phyloP scores from a whole-genome alignment of 371 early-diverging fungal genomes.

The Sporodiniella umbellata region DNA sequence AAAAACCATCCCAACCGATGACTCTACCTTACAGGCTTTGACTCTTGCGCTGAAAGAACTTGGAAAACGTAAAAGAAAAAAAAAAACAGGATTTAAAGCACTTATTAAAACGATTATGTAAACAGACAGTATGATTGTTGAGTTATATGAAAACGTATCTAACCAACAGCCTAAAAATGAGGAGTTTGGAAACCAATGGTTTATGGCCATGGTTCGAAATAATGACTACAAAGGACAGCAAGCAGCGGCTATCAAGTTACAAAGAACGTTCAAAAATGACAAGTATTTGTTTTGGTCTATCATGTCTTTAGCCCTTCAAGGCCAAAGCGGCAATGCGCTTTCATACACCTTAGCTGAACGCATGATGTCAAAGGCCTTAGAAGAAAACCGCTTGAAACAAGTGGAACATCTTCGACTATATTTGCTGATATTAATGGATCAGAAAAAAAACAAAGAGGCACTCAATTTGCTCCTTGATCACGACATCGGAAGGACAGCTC shows the following conservation, averaged over 20 bases:
- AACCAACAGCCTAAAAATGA: conserved; percentile 66
- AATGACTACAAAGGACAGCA: conserved; percentile 77
- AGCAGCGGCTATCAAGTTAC: conserved; percentile 77
- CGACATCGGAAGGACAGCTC: conserved; percentile 56
- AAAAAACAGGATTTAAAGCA: no score
- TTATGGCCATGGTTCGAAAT: conserved; percentile 80
- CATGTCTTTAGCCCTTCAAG: conserved; percentile 69
- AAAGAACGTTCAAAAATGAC: conserved; percentile 73
- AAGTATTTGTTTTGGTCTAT: conserved; percentile 89
- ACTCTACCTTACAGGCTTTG: conserved; percentile 71
- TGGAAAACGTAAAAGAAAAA: conserved; percentile 50
- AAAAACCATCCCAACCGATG: conserved; percentile 65
- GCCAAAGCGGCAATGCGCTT: conserved; percentile 44
- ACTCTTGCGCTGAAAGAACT: conserved; percentile 65
- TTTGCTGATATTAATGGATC: conserved; percentile 61
- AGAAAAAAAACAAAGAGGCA: conserved; percentile 61
- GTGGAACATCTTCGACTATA: conserved; percentile 69
- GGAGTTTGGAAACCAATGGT: conserved; percentile 74
- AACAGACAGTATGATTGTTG: conserved; percentile 63
- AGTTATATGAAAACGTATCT: conserved; percentile 72
- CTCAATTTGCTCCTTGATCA: conserved; percentile 57
- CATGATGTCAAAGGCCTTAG: conserved; percentile 78
- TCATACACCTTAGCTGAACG: conserved; percentile 77
- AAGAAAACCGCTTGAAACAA: conserved; percentile 58
- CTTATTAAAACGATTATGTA: background rate